phyloP scores from a whole-genome alignment of 1,284 basidiomycete species.

The Pseudozyma tsukubaensis region DNA sequence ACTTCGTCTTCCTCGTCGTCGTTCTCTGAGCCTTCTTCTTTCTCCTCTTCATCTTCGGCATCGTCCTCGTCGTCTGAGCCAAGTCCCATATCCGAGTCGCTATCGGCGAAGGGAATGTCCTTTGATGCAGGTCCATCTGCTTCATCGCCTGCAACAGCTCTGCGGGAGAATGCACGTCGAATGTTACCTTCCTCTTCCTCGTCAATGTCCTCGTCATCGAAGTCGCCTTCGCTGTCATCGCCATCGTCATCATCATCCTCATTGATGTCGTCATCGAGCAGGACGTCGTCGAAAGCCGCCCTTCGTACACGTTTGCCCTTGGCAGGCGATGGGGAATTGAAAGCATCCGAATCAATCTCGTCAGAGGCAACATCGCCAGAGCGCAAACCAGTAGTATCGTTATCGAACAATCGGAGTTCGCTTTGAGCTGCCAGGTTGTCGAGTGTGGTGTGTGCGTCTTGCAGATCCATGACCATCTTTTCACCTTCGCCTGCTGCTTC shows the following conservation, averaged over 20 bases:
- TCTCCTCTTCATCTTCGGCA: conserved; percentile 58
- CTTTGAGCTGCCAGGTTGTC: conserved; percentile 84
- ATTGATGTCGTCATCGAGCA: conserved; percentile 69
- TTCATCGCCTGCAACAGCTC: conserved; percentile 25
- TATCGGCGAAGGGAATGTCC: conserved; percentile 66
- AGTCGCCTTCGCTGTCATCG: conserved; percentile 56
- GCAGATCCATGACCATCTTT: conserved; percentile 95
- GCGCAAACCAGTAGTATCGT: conserved; percentile 71
- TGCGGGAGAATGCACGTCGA: conserved; percentile 31
- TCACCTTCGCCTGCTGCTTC: conserved; percentile 82
- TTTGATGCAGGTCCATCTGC: conserved; percentile 42
- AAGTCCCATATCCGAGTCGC: conserved; percentile 67
- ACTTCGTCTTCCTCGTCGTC: conserved; percentile 52
- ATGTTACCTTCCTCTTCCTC: conserved; percentile 29
- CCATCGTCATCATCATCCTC: conserved; percentile 59
- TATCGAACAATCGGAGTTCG: conserved; percentile 87
- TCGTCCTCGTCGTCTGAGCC: conserved; percentile 29
- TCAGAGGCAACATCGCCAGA: conserved; percentile 5
- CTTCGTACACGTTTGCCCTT: conserved; percentile 47
- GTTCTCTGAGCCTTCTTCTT: too few species aligned
- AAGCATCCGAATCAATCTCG: conserved; percentile 7
- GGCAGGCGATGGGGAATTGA: conserved; percentile 10
- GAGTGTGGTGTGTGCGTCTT: conserved; percentile 85
- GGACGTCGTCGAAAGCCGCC: conserved; percentile 60
- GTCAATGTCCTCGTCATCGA: conserved; percentile 47